Base-by-base conservation (phyloP, 2,329 filamentous ascomycete species). In the Fusarium mangiferae region DNA sequence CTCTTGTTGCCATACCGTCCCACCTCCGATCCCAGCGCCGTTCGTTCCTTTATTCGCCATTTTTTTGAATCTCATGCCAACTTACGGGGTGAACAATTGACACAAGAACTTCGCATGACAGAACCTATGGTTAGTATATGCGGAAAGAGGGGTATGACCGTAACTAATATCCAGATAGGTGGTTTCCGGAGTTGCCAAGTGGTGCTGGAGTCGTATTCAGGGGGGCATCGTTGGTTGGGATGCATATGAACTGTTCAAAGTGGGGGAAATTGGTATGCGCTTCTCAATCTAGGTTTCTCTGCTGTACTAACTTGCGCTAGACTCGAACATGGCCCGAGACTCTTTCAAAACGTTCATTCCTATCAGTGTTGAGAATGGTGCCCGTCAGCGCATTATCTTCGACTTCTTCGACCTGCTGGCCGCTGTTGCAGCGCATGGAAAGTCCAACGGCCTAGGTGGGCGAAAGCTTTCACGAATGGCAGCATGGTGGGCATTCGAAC, bases 401-500 rank as follows among this genome's bases (percentile, higher is more conserved):
- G 94, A 97, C 83, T 98, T 98, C 83, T 99, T 98, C 83, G 96
- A 98, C 78, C 90, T 99, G 2, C 85, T 99, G 49, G 91, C 96
- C 7, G 94, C 96, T 13, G 91, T 98, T 77, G 95, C 96, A 39
- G 96, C 96, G 20, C 94, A 98, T 79, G 94, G 94, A 75, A 98
- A 98, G 85, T 91, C 87, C 62, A 99, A 99, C 81, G 96, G 96
- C 48, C 90, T 99, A 72, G 94, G 95, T 69, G 96, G 96, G 33
- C 91, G 95, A 73, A 98, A 98, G 82, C 88, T 99, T 62, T 98
- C 96, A 15, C 90, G 96, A 75, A 94, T 97, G 88, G 96, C 96
- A 45, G 95, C 95, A 51, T 99, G 96, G 96, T 99, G 96, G 96
- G 95, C 96, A 2, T 99, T 99, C 81, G 96, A 98, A 79, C 94